Base-by-base conservation (phyloP, 2,329 filamentous ascomycete genomes). In the Fusarium scirpi region DNA sequence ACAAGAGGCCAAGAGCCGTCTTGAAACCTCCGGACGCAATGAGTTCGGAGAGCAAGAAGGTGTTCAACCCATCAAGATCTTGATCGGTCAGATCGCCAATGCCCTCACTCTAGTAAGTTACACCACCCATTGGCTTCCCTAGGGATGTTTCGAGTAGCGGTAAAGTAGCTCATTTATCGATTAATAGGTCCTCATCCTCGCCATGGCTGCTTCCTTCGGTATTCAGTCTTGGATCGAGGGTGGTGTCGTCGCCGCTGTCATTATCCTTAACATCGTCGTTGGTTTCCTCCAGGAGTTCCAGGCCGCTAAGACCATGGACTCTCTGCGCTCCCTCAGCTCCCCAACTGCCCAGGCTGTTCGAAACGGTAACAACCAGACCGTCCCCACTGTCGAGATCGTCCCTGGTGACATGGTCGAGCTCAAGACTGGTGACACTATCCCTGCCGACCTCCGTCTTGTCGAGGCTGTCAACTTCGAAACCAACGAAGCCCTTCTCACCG, bases 401-500 rank as follows among this genome's bases (percentile, higher is more conserved):
- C 84, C 84, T 24, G 89, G 89, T 30, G 89, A 90, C 62, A 80
- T 90, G 65, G 85, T 85, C 32, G 80, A 83, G 54, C 79, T 85
- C 73, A 86, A 82, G 77, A 86, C 83, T 3, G 88, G 89, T 46
- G 87, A 89, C 68, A 88, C 87, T n/a, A 82, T 90, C 25, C 88
- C 88, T 22, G 88, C 88, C 6, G 89, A 90, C 71, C 77, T 90
- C 9, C 83, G 87, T 53, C 74, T 86, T 4, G 72, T 89, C 40
- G 86, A 90, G 67, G 85, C 83, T 25, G 85, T 91, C 81, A 92
- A 92, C 77, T 85, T 90, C 44, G 89, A 90, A 71, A 91, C 89
- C 67, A 90, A 94, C 65, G 89, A 91, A 76, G 87, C 88, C 2
- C 82, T 90, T 22, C 83, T 91, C 15, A 91, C 89, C 3, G 89